Evolutionary conservation across 176 grass and related monocot species (phyloP).

Genomic region (Oryza glumipatula): DNA sequence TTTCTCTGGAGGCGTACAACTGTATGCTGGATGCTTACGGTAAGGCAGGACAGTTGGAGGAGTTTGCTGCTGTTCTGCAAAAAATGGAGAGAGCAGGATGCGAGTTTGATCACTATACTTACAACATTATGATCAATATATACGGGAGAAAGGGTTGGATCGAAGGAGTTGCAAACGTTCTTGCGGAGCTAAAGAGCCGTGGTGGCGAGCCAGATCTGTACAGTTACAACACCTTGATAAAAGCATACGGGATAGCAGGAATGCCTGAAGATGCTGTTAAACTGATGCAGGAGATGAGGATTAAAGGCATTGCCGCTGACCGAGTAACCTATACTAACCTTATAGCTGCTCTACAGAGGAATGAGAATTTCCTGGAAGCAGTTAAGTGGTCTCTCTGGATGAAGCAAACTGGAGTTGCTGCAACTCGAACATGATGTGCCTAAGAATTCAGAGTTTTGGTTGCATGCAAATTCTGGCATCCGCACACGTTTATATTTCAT

Average conservation of each 20-base stretch:
- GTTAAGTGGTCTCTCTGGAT: conserved; percentile 96
- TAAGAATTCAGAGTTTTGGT: conserved; percentile 26
- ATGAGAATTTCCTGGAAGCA: conserved; percentile 84
- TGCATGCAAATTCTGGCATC: background rate
- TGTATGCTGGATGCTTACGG: conserved; percentile 94
- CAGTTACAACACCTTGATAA: conserved; percentile 87
- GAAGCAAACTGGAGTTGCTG: conserved; percentile 68
- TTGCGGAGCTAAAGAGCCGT: conserved; percentile 65
- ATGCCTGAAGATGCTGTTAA: conserved; percentile 83
- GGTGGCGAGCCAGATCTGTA: conserved; percentile 78
- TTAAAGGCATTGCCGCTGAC: conserved; percentile 65
- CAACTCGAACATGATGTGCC: conserved; percentile 29
- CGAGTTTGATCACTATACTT: conserved; percentile 84
- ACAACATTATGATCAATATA: conserved; percentile 97
- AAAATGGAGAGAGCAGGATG: conserved; percentile 83
- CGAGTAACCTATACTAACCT: conserved; percentile 71
- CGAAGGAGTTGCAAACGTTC: conserved; percentile 66
- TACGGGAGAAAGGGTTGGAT: conserved; percentile 90
- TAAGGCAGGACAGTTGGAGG: conserved; percentile 71
- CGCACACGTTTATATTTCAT: background rate
- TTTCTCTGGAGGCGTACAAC: conserved; percentile 84
- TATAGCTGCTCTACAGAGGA: conserved; percentile 73
- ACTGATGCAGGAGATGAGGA: conserved; percentile 80
- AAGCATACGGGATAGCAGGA: conserved; percentile 76
- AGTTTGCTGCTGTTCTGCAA: conserved; percentile 70